Base-by-base conservation (phyloP, 2,329 filamentous ascomycete species). In the Helminthosporium solani region DNA sequence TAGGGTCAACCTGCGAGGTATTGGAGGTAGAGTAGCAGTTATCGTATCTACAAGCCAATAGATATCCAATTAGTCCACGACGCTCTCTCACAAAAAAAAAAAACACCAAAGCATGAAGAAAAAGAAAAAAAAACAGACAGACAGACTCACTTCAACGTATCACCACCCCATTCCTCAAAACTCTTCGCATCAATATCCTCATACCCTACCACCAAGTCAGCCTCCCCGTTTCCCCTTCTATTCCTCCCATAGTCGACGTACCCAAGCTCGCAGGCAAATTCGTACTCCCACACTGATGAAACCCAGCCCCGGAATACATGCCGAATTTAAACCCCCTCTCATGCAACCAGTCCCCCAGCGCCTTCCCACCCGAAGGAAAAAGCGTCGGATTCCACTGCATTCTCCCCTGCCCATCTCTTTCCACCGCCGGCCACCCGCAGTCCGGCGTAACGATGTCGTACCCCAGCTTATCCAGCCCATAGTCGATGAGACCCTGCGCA, bases 391-490 rank as follows among this genome's bases (percentile, higher is more conserved):
- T 78, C 73, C 77, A 82, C 11, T 76, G 73, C 2, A 81, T 63
- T 16, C 69, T 69, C 1, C 75, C 76, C 8, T 79, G 63, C 0
- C 66, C 58, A 30, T 77, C 49, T 42, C 71, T 63, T 27, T 72
- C 56, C 2, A 62, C 47, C 3, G 70, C 61, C 4, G 66, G 73
- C 82, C 81, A 85, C 0, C 82, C 81, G 43, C 80, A 84, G 54
- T 85, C 82, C 0, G 75, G 73, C 0, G 78, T 81, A 25, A 83
- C 76, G 44, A 77, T 76, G 1, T 67, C 72, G 55, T 85, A 85
- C 5, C 82, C 81, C 0, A 78, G 64, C 2, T 74, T 69, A 0
- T 72, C 70, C 1, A 83, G 71, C 0, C 78, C 79, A 0, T 78
- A 66, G 34, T 78, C 73, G 0, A 81, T 71, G 0, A 84, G 61